Percentiles rank a stretch among this genome's conserved stretches.
phyloP scores from a whole-genome alignment of 2,329 filamentous ascomycete genomes.

The Amesomyces nigricolor region DNA sequence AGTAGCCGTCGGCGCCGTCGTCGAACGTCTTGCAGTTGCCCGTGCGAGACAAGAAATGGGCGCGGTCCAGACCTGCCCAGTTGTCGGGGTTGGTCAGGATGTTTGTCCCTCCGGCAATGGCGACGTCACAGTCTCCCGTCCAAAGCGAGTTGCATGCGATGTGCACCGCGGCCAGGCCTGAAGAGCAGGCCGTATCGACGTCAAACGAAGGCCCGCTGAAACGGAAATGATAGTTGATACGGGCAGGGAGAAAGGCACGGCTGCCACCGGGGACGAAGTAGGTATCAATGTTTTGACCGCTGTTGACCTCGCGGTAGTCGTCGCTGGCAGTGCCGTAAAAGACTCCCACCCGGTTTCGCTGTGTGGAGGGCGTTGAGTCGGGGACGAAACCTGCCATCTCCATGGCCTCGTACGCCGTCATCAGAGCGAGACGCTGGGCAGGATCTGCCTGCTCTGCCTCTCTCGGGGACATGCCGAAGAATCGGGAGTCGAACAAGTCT shows the following conservation, averaged over 20 bases:
- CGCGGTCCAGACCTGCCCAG: slow-evolving; percentile 22
- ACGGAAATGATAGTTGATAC: slow-evolving; percentile 37
- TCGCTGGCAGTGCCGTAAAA: slow-evolving; percentile 73
- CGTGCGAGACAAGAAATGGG: slow-evolving; percentile 20
- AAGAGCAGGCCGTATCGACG: slow-evolving; percentile 30
- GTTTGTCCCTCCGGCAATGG: slow-evolving; percentile 31
- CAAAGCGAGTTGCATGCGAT: slow-evolving; percentile 26
- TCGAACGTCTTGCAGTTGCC: slow-evolving; percentile 34
- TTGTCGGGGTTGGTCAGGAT: slow-evolving; percentile 30
- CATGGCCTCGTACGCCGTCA: slow-evolving; percentile 72
- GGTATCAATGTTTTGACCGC: slow-evolving; percentile 57
- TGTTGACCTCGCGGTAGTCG: slow-evolving; percentile 72
- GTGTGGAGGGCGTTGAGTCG: slow-evolving; percentile 60
- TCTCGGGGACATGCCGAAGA: slow-evolving; percentile 78
- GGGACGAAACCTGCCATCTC: slow-evolving; percentile 69
- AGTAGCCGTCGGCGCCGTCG: slow-evolving; percentile 42
- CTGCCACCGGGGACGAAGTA: slow-evolving; percentile 48
- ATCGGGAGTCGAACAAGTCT: slow-evolving; percentile 66
- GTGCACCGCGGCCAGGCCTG: slow-evolving; percentile 27
- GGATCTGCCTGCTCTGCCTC: slow-evolving; percentile 73
- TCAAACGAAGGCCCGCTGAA: slow-evolving; percentile 25
- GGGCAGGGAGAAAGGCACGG: slow-evolving; percentile 47
- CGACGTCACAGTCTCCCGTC: slow-evolving; percentile 18
- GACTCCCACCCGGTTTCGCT: slow-evolving; percentile 53
- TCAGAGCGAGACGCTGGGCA: slow-evolving; percentile 66